Evolutionary conservation across 441 rosid species (phyloP), one percentile per base, ranked within the genome.

Genomic region (Pelargonium cotyledonis): DNA sequence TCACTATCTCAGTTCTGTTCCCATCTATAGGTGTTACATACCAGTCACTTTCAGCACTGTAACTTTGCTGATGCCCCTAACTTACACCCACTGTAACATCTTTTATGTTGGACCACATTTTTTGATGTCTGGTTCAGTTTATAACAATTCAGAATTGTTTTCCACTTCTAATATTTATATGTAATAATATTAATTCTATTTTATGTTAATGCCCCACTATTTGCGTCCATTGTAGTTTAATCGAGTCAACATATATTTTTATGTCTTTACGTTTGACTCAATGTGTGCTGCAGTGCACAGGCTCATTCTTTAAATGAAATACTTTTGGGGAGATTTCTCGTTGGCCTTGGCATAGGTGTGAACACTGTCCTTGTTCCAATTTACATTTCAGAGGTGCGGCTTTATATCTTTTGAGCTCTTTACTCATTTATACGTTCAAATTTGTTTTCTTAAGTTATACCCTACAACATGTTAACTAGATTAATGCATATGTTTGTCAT

Each of bases 261-360:
- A 55, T 55, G 26, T 55, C 61, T 55, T 55, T 16, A 16, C 7
- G 18, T 55, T 55, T 55, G 61, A 55, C 61, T 58, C 23, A 19
- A 63, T 41, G 55, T 79, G 61, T 21, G 23, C 73, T 23, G 65
- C 82, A 90, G 97, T 85, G 95, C 92, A 69, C 90, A 87, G 82
- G 89, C 97, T 55, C 87, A 85, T 71, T 83, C 92, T 70, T 76
- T 87, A 75, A 81, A 82, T 76, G 92, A 85, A 79, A 83, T 90
- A 70, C 84, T 90, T 49, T 77, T 69, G 82, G 96, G 96, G 69
- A 84, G 95, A 73, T 88, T 87, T 79, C 87, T 90, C 41, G 90
- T 90, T 72, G 96, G 96, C 75, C 87, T 88, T 73, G 92, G 92
- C 65, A 88, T 85, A 62, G 96, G 91, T 15, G 88, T 87, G 72